Conservation (phyloP, 495 filamentous ascomycete genomes). For the Lophium mytilinum region DNA sequence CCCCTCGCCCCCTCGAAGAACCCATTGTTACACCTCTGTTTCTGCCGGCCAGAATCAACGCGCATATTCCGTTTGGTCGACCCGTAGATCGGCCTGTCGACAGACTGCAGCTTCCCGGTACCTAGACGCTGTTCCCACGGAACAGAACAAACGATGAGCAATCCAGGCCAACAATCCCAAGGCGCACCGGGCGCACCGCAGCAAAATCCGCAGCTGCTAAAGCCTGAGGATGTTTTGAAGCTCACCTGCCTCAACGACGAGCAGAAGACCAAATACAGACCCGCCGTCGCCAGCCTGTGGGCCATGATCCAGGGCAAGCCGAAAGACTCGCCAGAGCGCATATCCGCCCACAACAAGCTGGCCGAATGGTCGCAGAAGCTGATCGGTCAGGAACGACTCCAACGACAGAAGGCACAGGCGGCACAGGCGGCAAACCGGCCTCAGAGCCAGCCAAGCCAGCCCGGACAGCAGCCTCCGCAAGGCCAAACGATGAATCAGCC, state of each 20-base stretch:
- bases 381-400: slow-evolving; percentile 14
- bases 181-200: slow-evolving; percentile 5
- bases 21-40: no score
- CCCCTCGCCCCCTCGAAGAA: no score
- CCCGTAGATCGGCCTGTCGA: no score
- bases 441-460: not conserved
- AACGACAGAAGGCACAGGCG: slow-evolving; percentile 8
- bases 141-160: slow-evolving; percentile 12
- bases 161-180: slow-evolving; percentile 9
- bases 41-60: no score
- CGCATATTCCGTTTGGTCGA: no score
- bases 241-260: slow-evolving; percentile 22
- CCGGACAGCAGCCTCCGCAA: slow-evolving; percentile 12
- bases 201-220: slow-evolving; percentile 10
- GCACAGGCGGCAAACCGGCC: slow-evolving; percentile 2
- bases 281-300: slow-evolving; percentile 24
- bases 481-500: slow-evolving; percentile 1
- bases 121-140: no score
- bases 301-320: slow-evolving; percentile 13
- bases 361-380: slow-evolving; percentile 20
- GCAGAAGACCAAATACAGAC: slow-evolving; percentile 24
- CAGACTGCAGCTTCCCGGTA: no score
- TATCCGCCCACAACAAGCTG: slow-evolving; percentile 19
- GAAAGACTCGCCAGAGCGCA: slow-evolving; percentile 13
- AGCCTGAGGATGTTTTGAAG: slow-evolving; percentile 18